phyloP scores from a whole-genome alignment of 2,329 filamentous ascomycete genomes.

The Neonectria sp. region DNA sequence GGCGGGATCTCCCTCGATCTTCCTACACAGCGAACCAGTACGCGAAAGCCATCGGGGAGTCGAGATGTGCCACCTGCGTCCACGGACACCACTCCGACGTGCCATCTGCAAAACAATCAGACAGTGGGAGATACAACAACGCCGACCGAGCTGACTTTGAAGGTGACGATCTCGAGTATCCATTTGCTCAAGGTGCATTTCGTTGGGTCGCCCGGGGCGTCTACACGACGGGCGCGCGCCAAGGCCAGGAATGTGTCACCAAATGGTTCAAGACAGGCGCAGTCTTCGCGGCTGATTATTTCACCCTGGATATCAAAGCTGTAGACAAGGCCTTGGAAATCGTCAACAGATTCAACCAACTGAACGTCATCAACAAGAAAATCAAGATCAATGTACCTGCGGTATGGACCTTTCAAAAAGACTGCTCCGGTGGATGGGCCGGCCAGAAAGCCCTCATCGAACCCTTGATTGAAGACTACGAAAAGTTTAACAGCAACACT shows the following conservation, averaged over 20 bases:
- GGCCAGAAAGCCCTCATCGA: conserved; percentile 51
- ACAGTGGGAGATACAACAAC: conserved; percentile 36
- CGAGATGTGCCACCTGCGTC: conserved; percentile 31
- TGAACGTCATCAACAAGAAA: conserved; percentile 47
- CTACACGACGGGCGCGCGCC: conserved; percentile 49
- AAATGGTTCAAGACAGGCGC: conserved; percentile 58
- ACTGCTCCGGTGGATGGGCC: neutral
- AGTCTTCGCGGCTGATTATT: conserved; percentile 53
- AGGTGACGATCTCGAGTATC: conserved; percentile 8
- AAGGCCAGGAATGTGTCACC: conserved; percentile 51
- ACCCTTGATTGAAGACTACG: conserved; percentile 59
- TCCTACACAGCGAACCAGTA: conserved; percentile 20
- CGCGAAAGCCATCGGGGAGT: conserved; percentile 23
- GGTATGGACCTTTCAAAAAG: conserved; percentile 49
- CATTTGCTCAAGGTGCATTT: conserved; percentile 33
- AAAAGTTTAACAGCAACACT: conserved; percentile 62
- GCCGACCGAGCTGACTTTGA: neutral
- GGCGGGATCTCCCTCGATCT: neutral
- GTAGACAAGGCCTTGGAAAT: conserved; percentile 53
- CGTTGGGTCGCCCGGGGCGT: conserved; percentile 39
- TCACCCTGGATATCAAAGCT: conserved; percentile 55
- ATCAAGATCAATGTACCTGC: conserved; percentile 55
- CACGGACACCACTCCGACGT: conserved; percentile 25
- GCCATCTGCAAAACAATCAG: neutral
- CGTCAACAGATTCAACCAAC: conserved; percentile 54